A percentile compares a stretch with the other conserved stretches of the same genome.
phyloP scores from a whole-genome alignment of 2,329 filamentous ascomycete genomes.

The Neonectria neomacrospora region DNA sequence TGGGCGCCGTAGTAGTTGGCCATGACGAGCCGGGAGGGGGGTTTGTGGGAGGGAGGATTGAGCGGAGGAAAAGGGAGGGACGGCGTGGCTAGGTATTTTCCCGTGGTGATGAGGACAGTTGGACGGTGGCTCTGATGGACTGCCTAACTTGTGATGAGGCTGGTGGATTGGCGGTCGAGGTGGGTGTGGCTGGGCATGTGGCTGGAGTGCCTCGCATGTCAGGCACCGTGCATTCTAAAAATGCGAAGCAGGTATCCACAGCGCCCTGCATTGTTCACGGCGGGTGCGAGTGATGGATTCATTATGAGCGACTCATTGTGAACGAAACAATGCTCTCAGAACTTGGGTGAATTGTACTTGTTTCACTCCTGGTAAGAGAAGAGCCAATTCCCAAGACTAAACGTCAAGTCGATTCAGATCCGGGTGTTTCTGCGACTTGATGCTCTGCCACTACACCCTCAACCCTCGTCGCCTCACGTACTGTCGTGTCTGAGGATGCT shows the following conservation, averaged over 20 bases:
- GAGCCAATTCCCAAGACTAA: not conserved
- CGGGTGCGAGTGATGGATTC: not conserved
- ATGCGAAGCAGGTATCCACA: not conserved
- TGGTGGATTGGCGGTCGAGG: conserved; percentile 12
- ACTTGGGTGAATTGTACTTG: not conserved
- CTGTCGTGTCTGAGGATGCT: not conserved
- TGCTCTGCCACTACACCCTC: not conserved
- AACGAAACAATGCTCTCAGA: not conserved
- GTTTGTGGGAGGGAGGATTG: conserved; percentile 7
- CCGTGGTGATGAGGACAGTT: conserved; percentile 28
- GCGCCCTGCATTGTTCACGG: not conserved
- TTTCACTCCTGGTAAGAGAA: not conserved
- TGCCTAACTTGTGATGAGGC: conserved; percentile 21
- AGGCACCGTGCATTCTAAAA: not conserved
- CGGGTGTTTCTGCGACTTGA: not conserved
- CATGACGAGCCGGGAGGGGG: conserved; percentile 40
- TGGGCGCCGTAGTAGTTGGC: conserved; percentile 53
- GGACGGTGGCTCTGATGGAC: conserved; percentile 13
- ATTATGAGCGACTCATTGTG: not conserved
- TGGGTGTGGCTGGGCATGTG: conserved; percentile 20
- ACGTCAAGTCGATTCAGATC: not conserved
- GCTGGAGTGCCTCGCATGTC: conserved; percentile 5
- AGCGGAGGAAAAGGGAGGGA: not conserved
- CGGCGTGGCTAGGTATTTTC: not conserved
- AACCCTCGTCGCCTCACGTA: not conserved